phyloP scores from a whole-genome alignment of 2,329 filamentous ascomycete species.

The Colletotrichum siamense region DNA sequence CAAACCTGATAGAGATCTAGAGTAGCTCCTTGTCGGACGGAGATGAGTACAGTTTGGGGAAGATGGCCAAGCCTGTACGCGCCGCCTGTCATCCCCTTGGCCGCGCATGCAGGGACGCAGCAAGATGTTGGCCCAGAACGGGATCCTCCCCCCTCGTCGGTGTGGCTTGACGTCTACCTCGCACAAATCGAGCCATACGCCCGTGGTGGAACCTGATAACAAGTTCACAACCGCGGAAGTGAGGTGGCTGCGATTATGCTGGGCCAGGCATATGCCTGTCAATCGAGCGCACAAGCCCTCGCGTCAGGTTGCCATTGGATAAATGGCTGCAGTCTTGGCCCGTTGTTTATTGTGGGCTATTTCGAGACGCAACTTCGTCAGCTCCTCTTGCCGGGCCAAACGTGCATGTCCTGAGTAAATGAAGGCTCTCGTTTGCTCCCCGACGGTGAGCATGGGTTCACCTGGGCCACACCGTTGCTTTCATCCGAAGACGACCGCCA shows the following conservation, averaged over 20 bases:
- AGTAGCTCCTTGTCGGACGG: background rate
- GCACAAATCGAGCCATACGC: background rate
- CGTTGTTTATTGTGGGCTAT: slow-evolving; percentile 15
- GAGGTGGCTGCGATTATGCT: background rate
- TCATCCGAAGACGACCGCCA: background rate
- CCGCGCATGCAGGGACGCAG: background rate
- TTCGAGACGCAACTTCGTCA: slow-evolving; percentile 13
- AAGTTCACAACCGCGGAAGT: background rate
- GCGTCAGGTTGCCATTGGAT: slow-evolving; percentile 6
- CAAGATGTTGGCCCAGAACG: background rate
- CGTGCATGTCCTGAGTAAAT: slow-evolving; percentile 16
- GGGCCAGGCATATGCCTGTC: background rate
- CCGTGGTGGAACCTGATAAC: background rate
- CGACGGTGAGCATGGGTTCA: slow-evolving; percentile 7
- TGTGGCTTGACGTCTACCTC: background rate
- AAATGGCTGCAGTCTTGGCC: background rate
- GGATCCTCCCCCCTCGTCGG: background rate
- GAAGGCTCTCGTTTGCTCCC: background rate
- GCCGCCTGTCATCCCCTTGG: background rate
- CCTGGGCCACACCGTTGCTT: background rate
- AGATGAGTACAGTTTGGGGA: slow-evolving; percentile 10
- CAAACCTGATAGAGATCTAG: background rate
- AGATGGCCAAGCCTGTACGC: background rate
- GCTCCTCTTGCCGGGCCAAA: background rate
- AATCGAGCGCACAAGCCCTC: slow-evolving; percentile 2